Percentiles rank a stretch among this genome's conserved stretches.
phyloP scores from a whole-genome alignment of 2,329 filamentous ascomycete genomes.

The Ascomycota sp. region DNA sequence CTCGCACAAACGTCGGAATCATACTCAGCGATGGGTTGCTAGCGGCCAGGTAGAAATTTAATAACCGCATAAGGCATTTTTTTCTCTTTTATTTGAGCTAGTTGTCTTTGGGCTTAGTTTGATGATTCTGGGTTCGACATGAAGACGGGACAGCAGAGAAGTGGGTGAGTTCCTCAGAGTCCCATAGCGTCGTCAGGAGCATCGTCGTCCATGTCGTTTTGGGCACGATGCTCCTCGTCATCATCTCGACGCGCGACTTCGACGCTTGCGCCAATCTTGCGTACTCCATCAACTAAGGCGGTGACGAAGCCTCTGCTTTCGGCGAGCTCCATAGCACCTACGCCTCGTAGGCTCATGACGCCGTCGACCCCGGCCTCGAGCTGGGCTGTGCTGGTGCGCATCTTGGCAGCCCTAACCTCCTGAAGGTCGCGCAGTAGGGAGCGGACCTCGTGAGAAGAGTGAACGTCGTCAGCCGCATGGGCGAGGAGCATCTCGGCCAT shows the following conservation, averaged over 20 bases:
- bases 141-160: too few relatives aligned
- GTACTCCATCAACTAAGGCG: constrained; percentile 69
- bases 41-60: too few relatives aligned
- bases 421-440: constrained; percentile 58
- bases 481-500: constrained; percentile 70
- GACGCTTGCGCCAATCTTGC: constrained; percentile 59
- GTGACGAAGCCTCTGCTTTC: constrained; percentile 68
- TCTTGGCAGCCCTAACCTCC: constrained; percentile 76
- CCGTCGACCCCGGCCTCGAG: constrained; percentile 51
- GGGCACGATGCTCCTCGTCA: constrained; percentile 42
- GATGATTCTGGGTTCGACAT: too few relatives aligned
- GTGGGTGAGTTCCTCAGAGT: too few relatives aligned
- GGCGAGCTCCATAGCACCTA: constrained; percentile 81
- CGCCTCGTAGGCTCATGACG: constrained; percentile 45
- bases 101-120: too few relatives aligned
- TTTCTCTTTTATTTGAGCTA: too few relatives aligned
- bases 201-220: constrained; percentile 42
- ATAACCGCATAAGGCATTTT: too few relatives aligned
- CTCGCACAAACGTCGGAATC: too few relatives aligned
- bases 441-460: constrained; percentile 48
- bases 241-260: constrained; percentile 59
- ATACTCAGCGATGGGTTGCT: too few relatives aligned
- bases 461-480: constrained; percentile 64
- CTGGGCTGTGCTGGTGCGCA: constrained; percentile 49
- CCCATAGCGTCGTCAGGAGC: constrained; percentile 31